Conservation (phyloP, 192 early-diverging fungal species). For the Mortierella antarctica region DNA sequence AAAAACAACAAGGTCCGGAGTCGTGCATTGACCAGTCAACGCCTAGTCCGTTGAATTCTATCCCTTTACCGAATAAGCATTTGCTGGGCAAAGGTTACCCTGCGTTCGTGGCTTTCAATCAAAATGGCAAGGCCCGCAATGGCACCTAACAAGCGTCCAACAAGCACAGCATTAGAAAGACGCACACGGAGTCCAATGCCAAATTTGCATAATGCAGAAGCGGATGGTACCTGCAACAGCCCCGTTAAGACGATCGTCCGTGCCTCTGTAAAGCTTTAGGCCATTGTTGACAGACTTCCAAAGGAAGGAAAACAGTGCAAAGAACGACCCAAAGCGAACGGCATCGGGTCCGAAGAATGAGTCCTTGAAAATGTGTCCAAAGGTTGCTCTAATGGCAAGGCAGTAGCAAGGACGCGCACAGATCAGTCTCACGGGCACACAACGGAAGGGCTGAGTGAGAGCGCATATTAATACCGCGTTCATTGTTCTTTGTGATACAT, state of each 20-base stretch:
- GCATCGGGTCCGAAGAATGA: constrained; percentile 69
- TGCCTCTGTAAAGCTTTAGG: constrained; percentile 59
- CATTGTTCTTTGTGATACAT: constrained; percentile 8
- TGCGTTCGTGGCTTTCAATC: constrained; percentile 65
- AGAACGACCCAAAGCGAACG: constrained; percentile 76
- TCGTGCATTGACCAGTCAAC: constrained; percentile 17
- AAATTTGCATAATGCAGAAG: neutral
- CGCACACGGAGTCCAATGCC: neutral
- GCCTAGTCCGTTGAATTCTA: neutral
- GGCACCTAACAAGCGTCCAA: constrained; percentile 39
- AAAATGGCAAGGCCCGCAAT: constrained; percentile 65
- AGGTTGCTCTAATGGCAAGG: constrained; percentile 43
- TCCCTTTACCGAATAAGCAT: constrained; percentile 63
- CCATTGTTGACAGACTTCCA: constrained; percentile 81
- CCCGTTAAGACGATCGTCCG: constrained; percentile 67
- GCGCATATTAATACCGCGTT: neutral
- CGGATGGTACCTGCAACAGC: constrained; percentile 57
- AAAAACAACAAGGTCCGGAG: neutral
- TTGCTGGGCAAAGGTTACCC: constrained; percentile 66
- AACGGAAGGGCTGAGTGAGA: neutral
- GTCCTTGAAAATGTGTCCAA: constrained; percentile 55
- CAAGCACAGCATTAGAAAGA: neutral
- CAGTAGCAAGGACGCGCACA: neutral
- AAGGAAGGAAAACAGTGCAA: constrained; percentile 80
- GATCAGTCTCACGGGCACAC: neutral